A percentile compares a stretch with the other conserved stretches of the same genome.
phyloP scores from a whole-genome alignment of 208 protist genomes.

The Wallacemonas sp. region DNA sequence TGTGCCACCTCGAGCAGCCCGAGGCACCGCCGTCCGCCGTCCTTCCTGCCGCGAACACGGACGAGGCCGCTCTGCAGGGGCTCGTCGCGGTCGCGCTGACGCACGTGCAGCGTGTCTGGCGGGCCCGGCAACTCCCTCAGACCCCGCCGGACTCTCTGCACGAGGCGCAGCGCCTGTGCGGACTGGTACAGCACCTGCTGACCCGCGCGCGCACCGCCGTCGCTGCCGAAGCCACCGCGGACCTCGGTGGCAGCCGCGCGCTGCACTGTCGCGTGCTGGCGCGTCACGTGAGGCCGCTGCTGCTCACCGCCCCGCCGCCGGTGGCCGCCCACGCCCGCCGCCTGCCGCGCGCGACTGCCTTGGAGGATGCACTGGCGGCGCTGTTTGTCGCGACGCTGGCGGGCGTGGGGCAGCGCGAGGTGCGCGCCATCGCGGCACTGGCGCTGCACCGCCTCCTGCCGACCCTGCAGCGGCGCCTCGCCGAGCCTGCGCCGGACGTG shows the following conservation, averaged over 20 bases:
- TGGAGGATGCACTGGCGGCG: slow-evolving; percentile 1
- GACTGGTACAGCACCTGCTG: background rate
- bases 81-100: background rate
- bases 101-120: background rate
- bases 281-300: background rate
- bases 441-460: background rate
- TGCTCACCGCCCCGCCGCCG: background rate
- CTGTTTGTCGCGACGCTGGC: background rate
- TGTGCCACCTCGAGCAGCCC: slow-evolving; percentile 1
- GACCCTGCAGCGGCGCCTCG: background rate
- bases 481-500: background rate
- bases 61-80: background rate
- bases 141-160: background rate
- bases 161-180: background rate
- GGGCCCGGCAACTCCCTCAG: background rate
- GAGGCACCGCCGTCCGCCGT: background rate
- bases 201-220: background rate
- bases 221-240: background rate
- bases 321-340: background rate
- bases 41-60: background rate
- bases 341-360: background rate
- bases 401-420: background rate
- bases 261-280: background rate
- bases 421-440: background rate
- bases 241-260: background rate